Evolutionary conservation across 1,139 yeast genomes (phyloP).

Genomic region (Candida labiduridarum): DNA sequence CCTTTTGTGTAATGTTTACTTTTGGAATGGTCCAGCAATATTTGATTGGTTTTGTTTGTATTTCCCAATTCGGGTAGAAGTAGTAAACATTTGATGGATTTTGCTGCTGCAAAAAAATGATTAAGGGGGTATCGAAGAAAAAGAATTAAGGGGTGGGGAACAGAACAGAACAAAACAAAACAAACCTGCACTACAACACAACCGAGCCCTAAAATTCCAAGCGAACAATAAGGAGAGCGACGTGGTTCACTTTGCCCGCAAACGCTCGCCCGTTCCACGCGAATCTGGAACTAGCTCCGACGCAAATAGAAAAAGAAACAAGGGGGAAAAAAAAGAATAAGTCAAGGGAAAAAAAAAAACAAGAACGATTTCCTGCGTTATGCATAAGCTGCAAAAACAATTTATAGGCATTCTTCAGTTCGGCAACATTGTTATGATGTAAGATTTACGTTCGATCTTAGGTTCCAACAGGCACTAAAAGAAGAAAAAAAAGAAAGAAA

Average conservation of each 20-base stretch:
- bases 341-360: background rate
- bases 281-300: background rate
- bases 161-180: too few relatives aligned
- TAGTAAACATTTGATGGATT: too few relatives aligned
- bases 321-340: background rate
- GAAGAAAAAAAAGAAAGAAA: background rate
- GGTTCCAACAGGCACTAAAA: conserved; percentile 1
- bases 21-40: background rate
- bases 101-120: too few relatives aligned
- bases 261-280: background rate
- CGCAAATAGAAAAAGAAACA: background rate
- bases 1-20: background rate
- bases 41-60: too few relatives aligned
- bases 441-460: conserved; percentile 2
- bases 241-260: too few relatives aligned
- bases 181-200: too few relatives aligned
- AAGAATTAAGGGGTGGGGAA: too few relatives aligned
- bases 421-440: background rate
- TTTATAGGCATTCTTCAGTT: background rate
- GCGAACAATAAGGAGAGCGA: too few relatives aligned
- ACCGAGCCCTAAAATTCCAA: too few relatives aligned
- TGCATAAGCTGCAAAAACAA: conserved; percentile 1
- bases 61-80: too few relatives aligned
- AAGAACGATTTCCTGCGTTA: background rate
- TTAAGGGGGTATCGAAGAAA: too few relatives aligned